Evolutionary conservation across 345 rosid species (phyloP).

Genomic region (Lepidium didymum): DNA sequence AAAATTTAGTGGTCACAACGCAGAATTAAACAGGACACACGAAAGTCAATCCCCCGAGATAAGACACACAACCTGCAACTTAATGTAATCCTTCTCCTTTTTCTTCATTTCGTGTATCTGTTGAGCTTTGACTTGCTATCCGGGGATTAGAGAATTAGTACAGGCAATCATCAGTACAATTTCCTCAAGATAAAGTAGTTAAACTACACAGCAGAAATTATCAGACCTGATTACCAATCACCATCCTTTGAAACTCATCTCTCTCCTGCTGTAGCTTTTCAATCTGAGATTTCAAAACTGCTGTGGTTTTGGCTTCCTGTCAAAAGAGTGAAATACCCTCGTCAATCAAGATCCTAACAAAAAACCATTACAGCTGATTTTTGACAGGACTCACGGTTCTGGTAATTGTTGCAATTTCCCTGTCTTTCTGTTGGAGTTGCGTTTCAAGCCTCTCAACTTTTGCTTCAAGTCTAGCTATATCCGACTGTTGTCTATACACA

Average conservation of each 20-base stretch:
- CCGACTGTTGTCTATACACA: conserved; percentile 54
- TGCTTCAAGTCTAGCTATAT: conserved; percentile 85
- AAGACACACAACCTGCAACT: conserved; percentile 61
- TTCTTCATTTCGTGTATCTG: conserved; percentile 99
- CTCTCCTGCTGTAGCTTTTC: conserved; percentile 93
- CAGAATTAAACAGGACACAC: not conserved
- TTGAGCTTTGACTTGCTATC: conserved; percentile 94
- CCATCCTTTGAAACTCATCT: conserved; percentile 99
- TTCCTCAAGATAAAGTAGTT: not conserved
- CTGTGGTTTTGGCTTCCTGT: conserved; percentile 90
- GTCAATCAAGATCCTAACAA: not conserved
- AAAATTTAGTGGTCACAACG: not conserved
- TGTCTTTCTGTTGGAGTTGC: conserved; percentile 72
- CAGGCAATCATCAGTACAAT: conserved; percentile 5
- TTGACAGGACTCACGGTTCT: conserved; percentile 55
- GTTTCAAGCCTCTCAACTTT: conserved; percentile 93
- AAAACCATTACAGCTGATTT: not conserved
- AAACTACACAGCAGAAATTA: not conserved
- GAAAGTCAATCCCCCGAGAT: not conserved
- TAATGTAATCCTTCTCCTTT: conserved; percentile 92
- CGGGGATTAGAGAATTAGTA: conserved; percentile 15
- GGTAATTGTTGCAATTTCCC: conserved; percentile 93
- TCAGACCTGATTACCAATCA: conserved; percentile 90
- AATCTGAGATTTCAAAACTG: conserved; percentile 78
- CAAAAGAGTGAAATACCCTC: not conserved